These are phyloP conservation scores for Plasmodium sp. DNA, from an alignment of 169 alveolate species.

Conservation along the genomic window DNA sequence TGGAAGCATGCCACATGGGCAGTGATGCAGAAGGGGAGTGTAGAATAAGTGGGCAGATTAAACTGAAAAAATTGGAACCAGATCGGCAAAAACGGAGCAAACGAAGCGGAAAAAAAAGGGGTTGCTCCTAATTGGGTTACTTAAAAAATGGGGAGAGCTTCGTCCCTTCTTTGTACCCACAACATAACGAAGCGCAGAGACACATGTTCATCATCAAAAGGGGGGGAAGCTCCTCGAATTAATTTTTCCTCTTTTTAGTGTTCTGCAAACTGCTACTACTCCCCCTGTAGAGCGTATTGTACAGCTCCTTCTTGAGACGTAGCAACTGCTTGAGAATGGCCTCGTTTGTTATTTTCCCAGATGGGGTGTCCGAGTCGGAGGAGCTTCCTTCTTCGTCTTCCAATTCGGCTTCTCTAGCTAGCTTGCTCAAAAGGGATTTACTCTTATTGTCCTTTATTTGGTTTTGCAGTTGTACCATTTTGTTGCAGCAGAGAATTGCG, in stretches of 20 bases:
- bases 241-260: background rate
- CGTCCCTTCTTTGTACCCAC: background rate
- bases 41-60: background rate
- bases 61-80: background rate
- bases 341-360: constrained; percentile 4
- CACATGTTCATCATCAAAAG: background rate
- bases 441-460: constrained; percentile 8
- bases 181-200: background rate
- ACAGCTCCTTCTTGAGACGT: constrained; percentile 35
- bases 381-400: constrained; percentile 34
- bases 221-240: background rate
- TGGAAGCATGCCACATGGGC: background rate
- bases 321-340: constrained; percentile 3
- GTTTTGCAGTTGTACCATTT: constrained; percentile 44
- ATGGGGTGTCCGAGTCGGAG: constrained; percentile 43
- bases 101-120: background rate
- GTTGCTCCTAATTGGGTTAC: background rate
- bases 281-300: constrained; percentile 10
- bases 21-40: background rate
- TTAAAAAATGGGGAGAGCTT: background rate
- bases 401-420: constrained; percentile 58
- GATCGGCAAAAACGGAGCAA: background rate
- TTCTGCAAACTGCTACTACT: background rate
- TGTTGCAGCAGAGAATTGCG: constrained; percentile 26
- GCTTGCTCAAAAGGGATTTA: constrained; percentile 4